These are phyloP conservation scores for Phanerochaete carnosa DNA, from an alignment of 768 basidiomycete genomes.

Conservation along the genomic window DNA sequence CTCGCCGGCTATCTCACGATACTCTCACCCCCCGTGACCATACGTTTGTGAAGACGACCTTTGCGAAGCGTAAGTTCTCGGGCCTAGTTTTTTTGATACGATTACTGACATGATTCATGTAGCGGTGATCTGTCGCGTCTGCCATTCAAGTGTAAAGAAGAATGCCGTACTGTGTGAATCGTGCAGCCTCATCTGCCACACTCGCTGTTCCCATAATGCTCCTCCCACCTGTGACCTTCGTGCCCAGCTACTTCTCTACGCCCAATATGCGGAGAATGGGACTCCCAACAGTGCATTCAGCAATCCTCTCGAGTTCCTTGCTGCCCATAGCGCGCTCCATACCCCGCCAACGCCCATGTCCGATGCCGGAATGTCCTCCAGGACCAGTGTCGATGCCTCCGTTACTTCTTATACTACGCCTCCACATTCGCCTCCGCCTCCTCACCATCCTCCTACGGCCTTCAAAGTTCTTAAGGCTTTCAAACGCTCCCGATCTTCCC, in stretches of 20 bases:
- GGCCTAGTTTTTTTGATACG: slow-evolving; percentile 1
- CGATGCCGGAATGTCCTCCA: slow-evolving; percentile 48
- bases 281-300: slow-evolving; percentile 51
- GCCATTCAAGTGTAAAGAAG: slow-evolving; percentile 76
- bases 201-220: slow-evolving; percentile 69
- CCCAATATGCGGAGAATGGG: slow-evolving; percentile 72
- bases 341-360: slow-evolving; percentile 46
- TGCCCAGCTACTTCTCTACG: slow-evolving; percentile 73
- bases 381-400: slow-evolving; percentile 40
- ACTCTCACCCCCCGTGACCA: slow-evolving; percentile 66
- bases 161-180: slow-evolving; percentile 83
- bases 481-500: slow-evolving; percentile 60
- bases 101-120: slow-evolving; percentile 3
- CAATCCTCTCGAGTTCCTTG: slow-evolving; percentile 46
- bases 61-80: slow-evolving; percentile 75
- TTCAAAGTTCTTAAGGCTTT: slow-evolving; percentile 66
- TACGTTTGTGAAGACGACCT: slow-evolving; percentile 87
- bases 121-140: slow-evolving; percentile 90
- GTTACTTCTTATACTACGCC: slow-evolving; percentile 24
- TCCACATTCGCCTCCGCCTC: slow-evolving; percentile 26
- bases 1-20: slow-evolving; percentile 26
- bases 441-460: slow-evolving; percentile 48
- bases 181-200: slow-evolving; percentile 87
- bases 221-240: slow-evolving; percentile 81
- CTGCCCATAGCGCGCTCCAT: slow-evolving; percentile 26